Evolutionary conservation across 768 basidiomycete genomes (phyloP), one percentile per base, ranked within the genome.

Genomic region (Tricholoma furcatifolium): DNA sequence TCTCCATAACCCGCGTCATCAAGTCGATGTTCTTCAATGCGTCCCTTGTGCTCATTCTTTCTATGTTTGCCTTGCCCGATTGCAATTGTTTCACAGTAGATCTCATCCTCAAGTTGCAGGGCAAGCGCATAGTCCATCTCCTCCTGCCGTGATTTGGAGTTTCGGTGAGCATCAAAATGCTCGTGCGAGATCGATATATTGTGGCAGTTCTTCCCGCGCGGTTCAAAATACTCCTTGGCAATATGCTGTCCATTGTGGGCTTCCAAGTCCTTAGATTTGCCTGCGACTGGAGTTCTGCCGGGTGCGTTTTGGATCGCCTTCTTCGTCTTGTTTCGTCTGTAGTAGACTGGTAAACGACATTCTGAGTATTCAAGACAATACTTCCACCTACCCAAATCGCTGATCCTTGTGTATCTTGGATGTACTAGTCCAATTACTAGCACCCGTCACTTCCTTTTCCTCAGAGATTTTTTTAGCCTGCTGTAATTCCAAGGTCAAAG

Each of bases 1-100:
- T 71, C 73, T 6, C 70, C 75, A 21, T 62, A 67, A 57, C 55
- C 66, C 35, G 76, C 62, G 11, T 64, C 27, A 27, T 27, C 4
- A 7, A 27, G n/a, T n/a, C 27, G 27, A 27, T 27, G 27, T 27
- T 7, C 27, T 27, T 27, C 56, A 12, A 57, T 42, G 17, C 20
- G 4, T 24, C 12, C 23, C 20, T 47, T n/a, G 17, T 30, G 40
- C 34, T 43, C 27, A 24, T 51, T 32, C 44, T 44, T 48, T 27
- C 35, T 10, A 10, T 43, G 8, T 31, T 17, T 39, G 14, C 43
- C 6, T 12, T 12, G 18, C 21, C n/a, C 31, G 2, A 27, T 21
- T 8, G 8, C 3, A 38, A 11, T 48, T 32, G 9, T 9, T 47
- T 15, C 20, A 15, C 30, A 21, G 24, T 27, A 3, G 27, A 27